Evolutionary conservation across 495 filamentous ascomycete genomes (phyloP), one percentile per base, ranked within the genome.

Genomic region (Pseudomonodictys pantanalensis): DNA sequence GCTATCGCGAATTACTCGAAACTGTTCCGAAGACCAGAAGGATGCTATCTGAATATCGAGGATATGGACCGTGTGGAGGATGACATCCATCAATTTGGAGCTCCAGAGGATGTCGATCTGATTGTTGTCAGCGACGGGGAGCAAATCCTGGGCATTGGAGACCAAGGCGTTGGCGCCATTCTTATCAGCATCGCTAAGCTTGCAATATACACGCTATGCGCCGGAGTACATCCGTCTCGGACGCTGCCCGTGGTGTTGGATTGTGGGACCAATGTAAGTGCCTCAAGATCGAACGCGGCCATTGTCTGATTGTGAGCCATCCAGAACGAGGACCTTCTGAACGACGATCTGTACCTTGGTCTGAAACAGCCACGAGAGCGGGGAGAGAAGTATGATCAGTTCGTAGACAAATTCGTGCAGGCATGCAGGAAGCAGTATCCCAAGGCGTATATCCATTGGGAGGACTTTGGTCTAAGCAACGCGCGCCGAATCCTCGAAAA

Each of bases 121-220:
- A 92, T 96, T 56, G 90, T 92, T 5, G 90, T 93, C 8, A 90
- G 87, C 43, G 90, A 92, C 77, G 82, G 84, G 6, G 84, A 87
- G 62, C 80, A 85, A 74, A 95, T 96, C 55, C 80, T 95, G 5
- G 91, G 91, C 0, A 92, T 96, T 52, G 91, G 91, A 2, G 91
- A 95, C 67, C 91, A 95, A 71, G 91, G 91, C n/a, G 87, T 89
- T 3, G 91, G 91, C 12, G 90, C 85, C 6, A 89, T 96, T 49
- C 74, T 93, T 15, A 96, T 96, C 49, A 89, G 86, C 2, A 78
- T 90, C 0, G 91, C 91, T 2, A 96, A 96, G 68, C 75, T 95
- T 12, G 86, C 86, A 6, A 75, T 95, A 29, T 91, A 88, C 32
- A 93, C 91, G 0, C 69, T 92, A 0, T 95, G 91, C 71, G 90